Percentiles rank a stretch among this genome's conserved stretches.
Evolutionary conservation across 495 filamentous ascomycete species (phyloP).

Genomic region (Penicillium antarcticum): DNA sequence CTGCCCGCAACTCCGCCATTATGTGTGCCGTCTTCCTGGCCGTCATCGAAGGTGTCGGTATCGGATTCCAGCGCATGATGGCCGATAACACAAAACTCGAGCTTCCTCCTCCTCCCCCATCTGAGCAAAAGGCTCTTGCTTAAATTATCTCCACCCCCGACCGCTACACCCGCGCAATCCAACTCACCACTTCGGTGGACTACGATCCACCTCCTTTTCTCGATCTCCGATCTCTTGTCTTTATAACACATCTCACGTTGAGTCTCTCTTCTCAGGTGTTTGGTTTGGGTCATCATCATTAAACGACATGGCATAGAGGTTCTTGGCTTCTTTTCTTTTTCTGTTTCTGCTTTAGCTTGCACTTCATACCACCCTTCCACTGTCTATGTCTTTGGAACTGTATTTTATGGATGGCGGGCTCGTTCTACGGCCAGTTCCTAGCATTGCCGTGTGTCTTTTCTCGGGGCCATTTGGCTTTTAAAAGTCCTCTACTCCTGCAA

Average conservation of each 20-base stretch:
- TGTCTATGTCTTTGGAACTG: conserved; percentile 26
- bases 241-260: conserved; percentile 31
- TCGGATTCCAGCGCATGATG: conserved; percentile 95
- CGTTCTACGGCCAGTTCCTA: conserved; percentile 21
- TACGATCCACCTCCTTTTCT: conserved; percentile 6
- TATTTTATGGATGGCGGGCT: conserved; percentile 32
- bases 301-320: conserved; percentile 45
- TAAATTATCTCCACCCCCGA: conserved; percentile 21
- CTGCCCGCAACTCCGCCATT: conserved; percentile 90
- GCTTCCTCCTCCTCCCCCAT: conserved; percentile 44
- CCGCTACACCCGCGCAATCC: not conserved
- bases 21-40: conserved; percentile 90
- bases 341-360: conserved; percentile 24
- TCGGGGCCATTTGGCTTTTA: conserved; percentile 1
- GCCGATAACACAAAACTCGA: conserved; percentile 87
- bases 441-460: conserved; percentile 17
- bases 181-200: conserved; percentile 11
- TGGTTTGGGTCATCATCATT: conserved; percentile 35
- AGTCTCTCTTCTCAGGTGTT: conserved; percentile 49
- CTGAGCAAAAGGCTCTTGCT: conserved; percentile 40
- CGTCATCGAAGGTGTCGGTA: conserved; percentile 96
- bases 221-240: conserved; percentile 18
- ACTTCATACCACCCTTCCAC: conserved; percentile 17
- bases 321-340: conserved; percentile 23
- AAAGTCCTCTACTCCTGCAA: conserved; percentile 22